phyloP scores from a whole-genome alignment of 768 basidiomycete genomes.

The Hygrophoropsis aurantiaca region DNA sequence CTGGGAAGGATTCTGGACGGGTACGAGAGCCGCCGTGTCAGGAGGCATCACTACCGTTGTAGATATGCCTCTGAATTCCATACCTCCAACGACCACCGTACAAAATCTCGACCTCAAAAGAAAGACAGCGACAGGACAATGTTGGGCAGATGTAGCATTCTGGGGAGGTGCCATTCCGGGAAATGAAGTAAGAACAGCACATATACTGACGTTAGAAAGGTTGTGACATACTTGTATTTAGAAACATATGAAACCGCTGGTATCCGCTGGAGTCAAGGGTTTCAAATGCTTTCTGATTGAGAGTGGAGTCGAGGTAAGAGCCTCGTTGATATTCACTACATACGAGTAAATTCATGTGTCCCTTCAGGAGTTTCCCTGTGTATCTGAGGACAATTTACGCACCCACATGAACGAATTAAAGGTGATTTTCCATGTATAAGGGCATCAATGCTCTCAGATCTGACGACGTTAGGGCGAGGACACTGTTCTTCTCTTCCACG shows the following conservation, averaged over 20 bases:
- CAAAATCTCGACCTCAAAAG: conserved; percentile 72
- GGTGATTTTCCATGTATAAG: conserved; percentile 37
- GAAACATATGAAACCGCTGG: conserved; percentile 73
- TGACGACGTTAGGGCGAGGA: conserved; percentile 50
- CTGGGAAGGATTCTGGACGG: conserved; percentile 94
- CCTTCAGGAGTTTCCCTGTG: conserved; percentile 87
- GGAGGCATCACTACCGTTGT: conserved; percentile 95
- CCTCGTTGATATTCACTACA: neutral
- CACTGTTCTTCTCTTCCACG: conserved; percentile 87
- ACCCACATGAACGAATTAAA: conserved; percentile 73
- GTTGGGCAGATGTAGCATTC: conserved; percentile 75
- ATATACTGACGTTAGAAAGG: neutral
- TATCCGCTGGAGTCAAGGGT: conserved; percentile 83
- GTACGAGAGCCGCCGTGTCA: conserved; percentile 86
- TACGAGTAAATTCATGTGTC: conserved; percentile 6
- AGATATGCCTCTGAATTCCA: conserved; percentile 98
- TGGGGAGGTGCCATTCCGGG: conserved; percentile 93
- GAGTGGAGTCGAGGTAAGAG: conserved; percentile 85
- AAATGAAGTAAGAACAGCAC: conserved; percentile 60
- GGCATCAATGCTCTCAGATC: conserved; percentile 4
- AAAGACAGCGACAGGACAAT: conserved; percentile 64
- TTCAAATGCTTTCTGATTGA: conserved; percentile 98
- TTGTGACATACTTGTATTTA: conserved; percentile 28
- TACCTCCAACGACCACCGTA: conserved; percentile 92
- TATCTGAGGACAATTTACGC: conserved; percentile 66